Evolutionary conservation across 2,329 filamentous ascomycete species (phyloP), one percentile per base, ranked within the genome.

Genomic region (Aspergillus fumigatus): DNA sequence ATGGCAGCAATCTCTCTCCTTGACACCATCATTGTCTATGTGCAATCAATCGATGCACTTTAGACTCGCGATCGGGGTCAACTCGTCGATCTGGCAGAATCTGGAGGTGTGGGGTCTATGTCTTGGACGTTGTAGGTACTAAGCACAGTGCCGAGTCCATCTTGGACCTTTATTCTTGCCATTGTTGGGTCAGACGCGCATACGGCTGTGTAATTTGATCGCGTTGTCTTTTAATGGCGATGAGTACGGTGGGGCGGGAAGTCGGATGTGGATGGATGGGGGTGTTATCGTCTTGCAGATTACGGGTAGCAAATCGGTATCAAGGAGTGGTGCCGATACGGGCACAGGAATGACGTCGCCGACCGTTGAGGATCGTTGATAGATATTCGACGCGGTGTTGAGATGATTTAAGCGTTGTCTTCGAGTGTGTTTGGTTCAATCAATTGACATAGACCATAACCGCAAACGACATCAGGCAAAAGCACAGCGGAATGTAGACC

Each of bases 391-490:
- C 32, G 32, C 32, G 8, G 32, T 14, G 11, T 35, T 35, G 32
- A 17, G 6, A 38, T 2, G 32, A 17, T 17, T 14, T 38, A 14
- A 38, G 14, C 17, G 14, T 38, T 17, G 32, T 17, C 17, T 38
- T n/a, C 32, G 32, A 17, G 8, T 38, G 14, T 3, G 5, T 17
- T 38, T 38, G 17, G 26, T 8, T 32, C 7, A 27, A 58, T 63
- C 62, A 72, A 61, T 71, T 68, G 63, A 66, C 56, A 57, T 70
- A 73, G 57, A 69, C 63, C 62, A 73, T 67, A 52, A 73, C 70
- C n/a, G 69, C 70, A 57, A 73, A 73, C 35, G 70, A 72, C 58
- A 72, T 66, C 51, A 73, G 61, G 57, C 70, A 73, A 64, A 73
- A 70, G 57, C 70, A 72, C 26, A 73, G 64, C 17, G 70, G 70